phyloP scores from a whole-genome alignment of 495 filamentous ascomycete genomes.

The Bryoglossum gracile region DNA sequence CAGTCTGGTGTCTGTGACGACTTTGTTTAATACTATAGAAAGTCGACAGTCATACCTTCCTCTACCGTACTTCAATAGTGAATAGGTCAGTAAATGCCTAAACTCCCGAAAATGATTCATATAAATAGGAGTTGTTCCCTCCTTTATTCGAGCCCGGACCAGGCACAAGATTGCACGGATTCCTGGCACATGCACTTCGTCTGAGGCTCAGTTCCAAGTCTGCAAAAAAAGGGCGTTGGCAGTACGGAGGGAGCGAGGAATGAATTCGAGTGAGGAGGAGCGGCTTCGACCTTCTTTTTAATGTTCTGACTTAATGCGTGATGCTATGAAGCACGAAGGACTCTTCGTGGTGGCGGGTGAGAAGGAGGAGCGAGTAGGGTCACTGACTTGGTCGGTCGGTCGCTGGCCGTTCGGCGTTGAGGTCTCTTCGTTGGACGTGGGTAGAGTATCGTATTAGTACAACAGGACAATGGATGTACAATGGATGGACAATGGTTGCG shows the following conservation, averaged over 20 bases:
- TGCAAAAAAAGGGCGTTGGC: too few species aligned
- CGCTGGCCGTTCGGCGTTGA: too few species aligned
- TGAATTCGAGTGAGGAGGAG: not conserved
- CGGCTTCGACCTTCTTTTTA: not conserved
- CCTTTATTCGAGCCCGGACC: not conserved
- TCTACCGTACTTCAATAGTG: too few species aligned
- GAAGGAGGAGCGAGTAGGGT: not conserved
- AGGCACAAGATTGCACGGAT: not conserved
- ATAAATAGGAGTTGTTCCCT: not conserved
- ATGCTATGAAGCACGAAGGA: not conserved
- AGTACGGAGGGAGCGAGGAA: not conserved
- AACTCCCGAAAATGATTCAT: too few species aligned
- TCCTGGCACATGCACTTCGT: not conserved
- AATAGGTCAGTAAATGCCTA: too few species aligned
- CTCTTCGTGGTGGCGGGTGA: not conserved
- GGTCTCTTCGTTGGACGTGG: slow-evolving; percentile 11
- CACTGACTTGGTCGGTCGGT: not conserved
- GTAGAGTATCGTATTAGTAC: too few species aligned
- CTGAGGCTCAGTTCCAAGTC: not conserved
- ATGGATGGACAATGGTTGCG: slow-evolving; percentile 1
- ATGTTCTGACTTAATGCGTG: slow-evolving; percentile 1
- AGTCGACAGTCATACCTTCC: too few species aligned
- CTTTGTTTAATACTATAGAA: too few species aligned
- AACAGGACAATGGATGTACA: too few species aligned
- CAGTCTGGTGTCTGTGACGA: too few species aligned